These are phyloP conservation scores for Trichosporon faecale DNA, from an alignment of 1,284 basidiomycete species.

Conservation along the genomic window DNA sequence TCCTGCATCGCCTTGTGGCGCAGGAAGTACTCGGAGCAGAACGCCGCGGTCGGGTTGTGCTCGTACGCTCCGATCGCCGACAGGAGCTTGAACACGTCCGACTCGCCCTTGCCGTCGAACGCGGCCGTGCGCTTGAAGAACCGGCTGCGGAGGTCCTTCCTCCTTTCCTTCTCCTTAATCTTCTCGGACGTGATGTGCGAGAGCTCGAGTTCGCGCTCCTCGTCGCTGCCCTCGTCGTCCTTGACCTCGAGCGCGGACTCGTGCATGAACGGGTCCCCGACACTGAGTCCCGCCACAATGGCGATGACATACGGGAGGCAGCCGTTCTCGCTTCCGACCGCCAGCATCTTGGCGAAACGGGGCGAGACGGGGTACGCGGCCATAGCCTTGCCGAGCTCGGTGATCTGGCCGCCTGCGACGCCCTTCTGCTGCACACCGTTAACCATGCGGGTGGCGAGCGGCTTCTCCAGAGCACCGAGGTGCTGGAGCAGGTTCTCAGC, in stretches of 20 bases:
- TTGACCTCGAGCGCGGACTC: slow-evolving; percentile 64
- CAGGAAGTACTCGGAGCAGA: slow-evolving; percentile 90
- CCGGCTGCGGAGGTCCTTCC: slow-evolving; percentile 63
- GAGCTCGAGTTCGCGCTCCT: slow-evolving; percentile 54
- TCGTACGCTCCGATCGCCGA: slow-evolving; percentile 96
- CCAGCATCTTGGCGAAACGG: slow-evolving; percentile 90
- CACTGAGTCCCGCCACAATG: slow-evolving; percentile 86
- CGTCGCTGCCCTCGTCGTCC: slow-evolving; percentile 52
- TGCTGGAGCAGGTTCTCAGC: slow-evolving; percentile 78
- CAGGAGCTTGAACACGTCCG: slow-evolving; percentile 83
- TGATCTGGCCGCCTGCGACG: slow-evolving; percentile 65
- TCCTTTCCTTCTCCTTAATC: slow-evolving; percentile 65
- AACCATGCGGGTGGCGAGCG: slow-evolving; percentile 50
- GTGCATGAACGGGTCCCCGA: slow-evolving; percentile 92
- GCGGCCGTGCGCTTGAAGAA: slow-evolving; percentile 80
- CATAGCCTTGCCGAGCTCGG: slow-evolving; percentile 86
- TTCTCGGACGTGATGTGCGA: slow-evolving; percentile 61
- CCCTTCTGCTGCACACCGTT: slow-evolving; percentile 43
- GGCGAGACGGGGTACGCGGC: slow-evolving; percentile 89
- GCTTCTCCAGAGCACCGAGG: slow-evolving; percentile 72
- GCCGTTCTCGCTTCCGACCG: slow-evolving; percentile 83
- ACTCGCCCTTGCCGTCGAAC: slow-evolving; percentile 66
- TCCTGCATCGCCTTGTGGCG: slow-evolving; percentile 97
- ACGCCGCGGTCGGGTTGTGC: slow-evolving; percentile 72
- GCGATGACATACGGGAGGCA: slow-evolving; percentile 90